Evolutionary conservation across 768 basidiomycete species (phyloP), one percentile per base, ranked within the genome.

Genomic region (Mycena rosella): DNA sequence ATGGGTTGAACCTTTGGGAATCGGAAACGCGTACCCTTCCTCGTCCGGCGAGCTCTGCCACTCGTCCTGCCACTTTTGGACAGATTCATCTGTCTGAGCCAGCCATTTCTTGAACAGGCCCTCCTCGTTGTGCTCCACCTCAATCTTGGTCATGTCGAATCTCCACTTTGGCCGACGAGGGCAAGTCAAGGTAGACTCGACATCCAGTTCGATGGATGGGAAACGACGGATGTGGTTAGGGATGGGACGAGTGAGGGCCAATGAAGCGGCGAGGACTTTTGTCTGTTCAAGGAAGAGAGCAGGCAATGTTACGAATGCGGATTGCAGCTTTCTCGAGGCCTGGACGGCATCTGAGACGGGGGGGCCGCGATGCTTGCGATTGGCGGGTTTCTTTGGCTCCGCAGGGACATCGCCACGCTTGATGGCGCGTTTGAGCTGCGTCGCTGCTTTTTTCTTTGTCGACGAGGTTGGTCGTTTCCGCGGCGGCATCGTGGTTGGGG

Each of bases 81-180:
- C 81, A 22, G 81, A 74, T 9, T 80, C 78, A 72, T 95, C 91
- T 6, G 89, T 92, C 71, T 88, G 81, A 6, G 80, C 76, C 22
- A 95, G 80, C 95, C 96, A 98, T 75, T 71, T 71, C 45, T 62
- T 53, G 27, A 95, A 96, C 42, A 89, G 51, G 0, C 90, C 94
- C 74, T 95, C 93, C 79, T 98, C 96, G 75, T 97, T 98, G 59
- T 83, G 84, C 74, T 98, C 96, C 18, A 98, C 91, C 78, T 96
- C 93, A 26, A 86, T 88, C 82, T 97, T 98, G 44, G 89, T 85
- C 90, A 93, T 92, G 26, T 93, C 91, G 76, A 89, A 94, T 22
- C 87, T 83, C 94, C 96, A 98, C 77, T 91, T 95, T 4, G 96
- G 96, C 64, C 96, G 77, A 68, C 80, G 87, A 20, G 94, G 94